These are phyloP conservation scores for Microdochium nivale DNA, from an alignment of 2,329 filamentous ascomycete species.

Conservation along the genomic window DNA sequence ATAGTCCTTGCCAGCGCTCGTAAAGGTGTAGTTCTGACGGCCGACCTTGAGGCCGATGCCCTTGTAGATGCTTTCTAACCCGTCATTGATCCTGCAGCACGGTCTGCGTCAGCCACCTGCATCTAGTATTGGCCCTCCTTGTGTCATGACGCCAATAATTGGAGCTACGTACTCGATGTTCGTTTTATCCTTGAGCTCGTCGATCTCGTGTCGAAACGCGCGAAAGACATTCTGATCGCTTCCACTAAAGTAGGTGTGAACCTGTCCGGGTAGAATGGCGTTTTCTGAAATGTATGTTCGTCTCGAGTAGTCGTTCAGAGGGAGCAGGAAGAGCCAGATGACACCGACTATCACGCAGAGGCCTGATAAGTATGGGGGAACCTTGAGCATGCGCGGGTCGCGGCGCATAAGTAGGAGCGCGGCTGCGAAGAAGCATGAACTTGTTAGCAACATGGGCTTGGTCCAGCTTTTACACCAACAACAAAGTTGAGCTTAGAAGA, in stretches of 20 bases:
- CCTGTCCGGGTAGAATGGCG: constrained; percentile 87
- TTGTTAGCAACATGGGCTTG: not conserved
- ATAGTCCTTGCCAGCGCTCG: constrained; percentile 64
- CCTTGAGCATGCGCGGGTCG: constrained; percentile 71
- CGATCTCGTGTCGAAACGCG: constrained; percentile 79
- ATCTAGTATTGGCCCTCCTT: not conserved
- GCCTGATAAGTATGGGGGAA: constrained; percentile 81
- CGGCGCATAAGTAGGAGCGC: constrained; percentile 36
- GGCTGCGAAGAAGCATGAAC: not conserved
- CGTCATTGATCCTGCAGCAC: constrained; percentile 50
- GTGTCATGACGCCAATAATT: not conserved
- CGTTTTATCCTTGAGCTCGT: constrained; percentile 44
- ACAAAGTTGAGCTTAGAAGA: not conserved
- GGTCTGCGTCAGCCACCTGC: constrained; percentile 3
- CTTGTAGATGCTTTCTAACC: constrained; percentile 65
- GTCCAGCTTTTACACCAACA: not conserved
- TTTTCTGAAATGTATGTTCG: constrained; percentile 97
- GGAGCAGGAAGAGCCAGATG: constrained; percentile 82
- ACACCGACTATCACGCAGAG: constrained; percentile 79
- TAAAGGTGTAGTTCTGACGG: constrained; percentile 80
- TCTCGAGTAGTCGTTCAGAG: constrained; percentile 83
- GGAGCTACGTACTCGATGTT: constrained; percentile 41
- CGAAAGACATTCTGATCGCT: constrained; percentile 93
- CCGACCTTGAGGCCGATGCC: constrained; percentile 80
- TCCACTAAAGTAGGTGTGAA: constrained; percentile 94